phyloP scores from a whole-genome alignment of 1,139 yeast species.

The Taphrina wiesneri region DNA sequence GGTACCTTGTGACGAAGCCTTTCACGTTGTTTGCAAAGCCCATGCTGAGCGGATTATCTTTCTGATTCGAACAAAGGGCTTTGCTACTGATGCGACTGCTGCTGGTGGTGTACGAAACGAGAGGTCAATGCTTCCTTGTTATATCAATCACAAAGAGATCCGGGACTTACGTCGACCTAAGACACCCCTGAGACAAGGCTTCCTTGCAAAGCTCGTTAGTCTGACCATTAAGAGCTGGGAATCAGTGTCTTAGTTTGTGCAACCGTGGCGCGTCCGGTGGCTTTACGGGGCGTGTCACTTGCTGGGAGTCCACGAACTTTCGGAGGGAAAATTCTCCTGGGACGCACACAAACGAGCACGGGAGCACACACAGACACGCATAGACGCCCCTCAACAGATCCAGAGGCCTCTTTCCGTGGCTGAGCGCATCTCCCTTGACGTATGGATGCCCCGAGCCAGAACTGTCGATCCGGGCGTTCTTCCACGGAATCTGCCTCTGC shows the following conservation, averaged over 20 bases:
- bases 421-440: neutral
- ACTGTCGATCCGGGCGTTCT: neutral
- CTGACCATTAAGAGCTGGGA: neutral
- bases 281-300: neutral
- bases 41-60: neutral
- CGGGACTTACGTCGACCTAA: neutral
- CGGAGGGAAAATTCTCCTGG: neutral
- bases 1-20: neutral
- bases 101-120: neutral
- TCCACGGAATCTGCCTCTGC: neutral
- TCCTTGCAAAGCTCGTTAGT: neutral
- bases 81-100: too few species aligned
- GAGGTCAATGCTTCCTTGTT: neutral
- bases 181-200: conserved; percentile 2
- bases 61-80: neutral
- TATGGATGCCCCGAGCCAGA: neutral
- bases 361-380: neutral
- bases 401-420: neutral
- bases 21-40: neutral
- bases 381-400: neutral
- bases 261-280: conserved; percentile 1
- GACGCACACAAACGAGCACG: too few species aligned
- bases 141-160: neutral
- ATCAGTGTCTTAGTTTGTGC: neutral
- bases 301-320: neutral